A percentile compares a stretch with the other conserved stretches of the same genome.
Conservation (phyloP, 2,329 filamentous ascomycete genomes). For the Metarhizium album region DNA sequence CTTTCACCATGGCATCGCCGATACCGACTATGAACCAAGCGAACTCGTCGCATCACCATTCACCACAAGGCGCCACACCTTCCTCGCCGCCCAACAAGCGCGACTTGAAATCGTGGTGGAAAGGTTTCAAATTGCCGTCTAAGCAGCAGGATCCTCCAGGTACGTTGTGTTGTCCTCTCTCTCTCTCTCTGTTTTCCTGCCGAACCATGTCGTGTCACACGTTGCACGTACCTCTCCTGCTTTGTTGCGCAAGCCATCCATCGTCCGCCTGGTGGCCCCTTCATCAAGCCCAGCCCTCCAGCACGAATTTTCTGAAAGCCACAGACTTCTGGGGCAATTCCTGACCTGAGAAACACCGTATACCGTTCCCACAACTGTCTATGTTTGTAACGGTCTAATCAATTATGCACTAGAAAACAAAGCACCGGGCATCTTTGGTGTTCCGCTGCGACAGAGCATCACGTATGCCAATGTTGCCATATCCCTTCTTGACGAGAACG, state of each 20-base stretch:
- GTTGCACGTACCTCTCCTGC: background rate
- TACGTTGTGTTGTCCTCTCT: conserved; percentile 19
- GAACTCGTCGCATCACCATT: conserved; percentile 17
- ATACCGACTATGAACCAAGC: conserved; percentile 22
- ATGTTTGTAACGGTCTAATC: background rate
- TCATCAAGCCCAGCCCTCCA: background rate
- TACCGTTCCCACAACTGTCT: background rate
- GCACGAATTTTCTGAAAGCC: background rate
- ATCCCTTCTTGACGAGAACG: conserved; percentile 83
- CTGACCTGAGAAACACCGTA: background rate
- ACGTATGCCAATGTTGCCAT: conserved; percentile 97
- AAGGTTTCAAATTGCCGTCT: conserved; percentile 68
- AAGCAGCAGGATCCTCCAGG: conserved; percentile 43
- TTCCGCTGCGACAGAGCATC: conserved; percentile 88
- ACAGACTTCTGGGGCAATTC: background rate
- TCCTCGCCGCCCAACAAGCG: conserved; percentile 71
- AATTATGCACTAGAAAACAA: conserved; percentile 27
- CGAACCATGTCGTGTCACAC: background rate
- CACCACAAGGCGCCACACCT: conserved; percentile 26
- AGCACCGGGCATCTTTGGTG: conserved; percentile 78
- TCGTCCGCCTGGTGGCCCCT: background rate
- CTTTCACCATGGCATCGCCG: conserved; percentile 25
- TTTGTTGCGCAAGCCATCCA: conserved; percentile 5
- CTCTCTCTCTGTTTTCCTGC: background rate
- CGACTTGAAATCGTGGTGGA: conserved; percentile 95